Evolutionary conservation across 371 early-diverging fungal species (phyloP).

Genomic region (Coemansia linderi): DNA sequence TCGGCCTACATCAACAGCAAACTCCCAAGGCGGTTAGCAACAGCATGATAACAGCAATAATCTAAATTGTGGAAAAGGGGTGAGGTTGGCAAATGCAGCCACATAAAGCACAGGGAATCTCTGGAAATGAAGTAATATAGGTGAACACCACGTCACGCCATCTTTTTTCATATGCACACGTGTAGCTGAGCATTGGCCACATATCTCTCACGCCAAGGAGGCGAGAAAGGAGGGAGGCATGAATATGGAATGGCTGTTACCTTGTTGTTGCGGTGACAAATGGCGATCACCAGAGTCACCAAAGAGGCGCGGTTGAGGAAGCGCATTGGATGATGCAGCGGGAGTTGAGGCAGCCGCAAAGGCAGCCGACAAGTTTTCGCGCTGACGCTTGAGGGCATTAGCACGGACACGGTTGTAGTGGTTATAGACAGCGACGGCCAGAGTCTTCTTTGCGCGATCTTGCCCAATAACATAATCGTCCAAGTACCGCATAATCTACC

Average conservation of each 20-base stretch:
- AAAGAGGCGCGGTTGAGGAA: conserved; percentile 23
- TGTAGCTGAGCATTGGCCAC: neutral
- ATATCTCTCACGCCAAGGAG: neutral
- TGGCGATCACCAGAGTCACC: conserved; percentile 21
- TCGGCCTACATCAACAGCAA: conserved; percentile 19
- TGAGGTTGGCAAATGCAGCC: conserved; percentile 14
- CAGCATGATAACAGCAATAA: neutral
- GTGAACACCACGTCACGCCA: neutral
- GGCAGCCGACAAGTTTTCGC: conserved; percentile 42
- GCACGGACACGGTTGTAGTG: conserved; percentile 82
- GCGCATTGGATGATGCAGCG: conserved; percentile 1
- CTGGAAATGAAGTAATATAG: neutral
- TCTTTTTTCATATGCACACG: neutral
- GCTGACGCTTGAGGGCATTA: conserved; percentile 57
- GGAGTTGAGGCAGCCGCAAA: conserved; percentile 30
- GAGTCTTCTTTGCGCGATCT: conserved; percentile 76
- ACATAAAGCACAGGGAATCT: conserved; percentile 8
- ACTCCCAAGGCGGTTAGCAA: neutral
- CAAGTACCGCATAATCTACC: conserved; percentile 78
- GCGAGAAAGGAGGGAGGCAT: neutral
- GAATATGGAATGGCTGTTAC: neutral
- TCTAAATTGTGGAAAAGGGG: neutral
- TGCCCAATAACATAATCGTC: conserved; percentile 90
- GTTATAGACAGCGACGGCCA: conserved; percentile 85
- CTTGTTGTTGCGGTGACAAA: conserved; percentile 3